Evolutionary conservation across 495 filamentous ascomycete genomes (phyloP).

Genomic region (Staphylotrichum longicolle): DNA sequence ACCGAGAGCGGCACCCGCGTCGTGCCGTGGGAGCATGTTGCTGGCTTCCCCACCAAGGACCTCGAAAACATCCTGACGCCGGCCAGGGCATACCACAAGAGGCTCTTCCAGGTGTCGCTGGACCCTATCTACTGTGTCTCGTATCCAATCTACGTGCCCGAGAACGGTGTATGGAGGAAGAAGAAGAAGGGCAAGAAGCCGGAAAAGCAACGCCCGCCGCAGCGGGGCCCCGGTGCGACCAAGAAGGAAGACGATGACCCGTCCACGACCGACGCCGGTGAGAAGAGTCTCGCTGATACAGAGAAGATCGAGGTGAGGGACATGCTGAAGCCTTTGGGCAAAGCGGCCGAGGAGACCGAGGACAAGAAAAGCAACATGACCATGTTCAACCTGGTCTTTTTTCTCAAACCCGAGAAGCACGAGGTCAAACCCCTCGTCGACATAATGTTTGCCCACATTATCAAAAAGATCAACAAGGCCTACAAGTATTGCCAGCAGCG

Average conservation of each 20-base stretch:
- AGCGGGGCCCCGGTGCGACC: conserved; percentile 18
- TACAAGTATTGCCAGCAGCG: conserved; percentile 88
- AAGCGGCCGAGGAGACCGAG: conserved; percentile 47
- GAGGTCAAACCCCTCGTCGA: conserved; percentile 71
- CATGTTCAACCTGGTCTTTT: conserved; percentile 97
- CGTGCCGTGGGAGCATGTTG: conserved; percentile 72
- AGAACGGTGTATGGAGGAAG: conserved; percentile 86
- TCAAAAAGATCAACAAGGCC: conserved; percentile 84
- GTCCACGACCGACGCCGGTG: conserved; percentile 22
- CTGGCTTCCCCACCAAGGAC: conserved; percentile 72
- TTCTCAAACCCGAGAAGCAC: conserved; percentile 72
- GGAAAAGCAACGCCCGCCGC: conserved; percentile 19
- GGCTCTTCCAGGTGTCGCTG: conserved; percentile 79
- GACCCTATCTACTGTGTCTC: conserved; percentile 83
- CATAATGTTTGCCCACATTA: conserved; percentile 82
- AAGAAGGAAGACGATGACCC: conserved; percentile 33
- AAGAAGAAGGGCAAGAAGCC: conserved; percentile 61
- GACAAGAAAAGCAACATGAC: conserved; percentile 67
- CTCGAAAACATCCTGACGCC: conserved; percentile 85
- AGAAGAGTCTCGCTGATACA: conserved; percentile 25
- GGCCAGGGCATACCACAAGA: conserved; percentile 75
- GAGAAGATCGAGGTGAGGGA: conserved; percentile 43
- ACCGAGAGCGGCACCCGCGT: conserved; percentile 52
- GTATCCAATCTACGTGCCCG: conserved; percentile 80
- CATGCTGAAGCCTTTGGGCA: conserved; percentile 36